These are phyloP conservation scores for Cladophialophora carrionii DNA, from an alignment of 2,329 filamentous ascomycete genomes.

Conservation along the genomic window DNA sequence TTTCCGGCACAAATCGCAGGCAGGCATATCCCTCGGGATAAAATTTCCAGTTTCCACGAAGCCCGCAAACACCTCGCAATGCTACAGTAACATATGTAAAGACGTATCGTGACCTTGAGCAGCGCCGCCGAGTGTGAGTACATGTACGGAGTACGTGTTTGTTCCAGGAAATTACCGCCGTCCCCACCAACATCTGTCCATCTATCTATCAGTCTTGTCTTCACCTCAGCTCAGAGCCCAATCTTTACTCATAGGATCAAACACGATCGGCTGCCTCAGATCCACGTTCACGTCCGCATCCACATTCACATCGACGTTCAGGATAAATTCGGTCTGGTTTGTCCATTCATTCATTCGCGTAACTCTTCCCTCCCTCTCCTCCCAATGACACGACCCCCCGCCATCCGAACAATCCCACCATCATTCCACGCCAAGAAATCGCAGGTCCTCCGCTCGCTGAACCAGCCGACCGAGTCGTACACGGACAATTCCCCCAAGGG, in stretches of 20 bases:
- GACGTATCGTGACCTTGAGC: not conserved
- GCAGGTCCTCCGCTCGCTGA: constrained; percentile 71
- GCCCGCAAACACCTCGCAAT: too few species aligned
- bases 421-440: constrained; percentile 66
- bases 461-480: constrained; percentile 70
- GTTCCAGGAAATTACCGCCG: not conserved
- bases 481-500: constrained; percentile 87
- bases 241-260: not conserved
- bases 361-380: too few species aligned
- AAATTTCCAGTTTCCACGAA: not conserved
- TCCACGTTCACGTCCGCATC: too few species aligned
- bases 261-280: too few species aligned
- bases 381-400: constrained; percentile 9
- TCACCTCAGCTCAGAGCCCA: too few species aligned
- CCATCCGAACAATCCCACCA: constrained; percentile 36
- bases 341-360: not conserved
- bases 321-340: too few species aligned
- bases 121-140: not conserved
- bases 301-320: too few species aligned
- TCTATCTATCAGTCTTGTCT: not conserved
- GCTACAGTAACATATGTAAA: too few species aligned
- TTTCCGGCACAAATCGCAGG: not conserved
- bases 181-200: not conserved
- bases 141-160: not conserved
- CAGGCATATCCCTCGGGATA: too few species aligned